phyloP scores from a whole-genome alignment of 352 stramenopile genomes.

The Peronosclerospora sorghi region DNA sequence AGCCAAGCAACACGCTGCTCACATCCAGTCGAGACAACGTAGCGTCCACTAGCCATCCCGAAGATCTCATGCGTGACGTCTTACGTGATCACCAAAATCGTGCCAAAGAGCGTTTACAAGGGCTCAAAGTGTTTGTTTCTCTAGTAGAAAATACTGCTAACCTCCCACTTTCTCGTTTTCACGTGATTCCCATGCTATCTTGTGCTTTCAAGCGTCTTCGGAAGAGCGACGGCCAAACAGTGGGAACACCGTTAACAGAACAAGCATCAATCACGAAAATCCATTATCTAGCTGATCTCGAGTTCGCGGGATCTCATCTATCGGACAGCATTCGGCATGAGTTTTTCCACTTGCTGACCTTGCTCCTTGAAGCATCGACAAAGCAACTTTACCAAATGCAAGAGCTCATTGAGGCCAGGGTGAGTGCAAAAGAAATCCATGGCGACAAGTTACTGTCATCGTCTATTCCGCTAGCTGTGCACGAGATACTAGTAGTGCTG shows the following conservation, averaged over 20 bases:
- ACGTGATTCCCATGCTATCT: conserved; percentile 66
- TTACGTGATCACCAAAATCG: conserved; percentile 41
- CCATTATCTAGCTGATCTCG: conserved; percentile 62
- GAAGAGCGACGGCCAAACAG: not conserved
- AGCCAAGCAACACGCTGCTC: conserved; percentile 19
- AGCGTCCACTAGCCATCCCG: conserved; percentile 8
- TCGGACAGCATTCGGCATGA: conserved; percentile 35
- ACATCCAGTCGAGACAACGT: conserved; percentile 1
- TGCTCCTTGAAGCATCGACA: conserved; percentile 37
- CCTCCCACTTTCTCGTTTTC: conserved; percentile 50
- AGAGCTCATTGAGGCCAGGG: conserved; percentile 16
- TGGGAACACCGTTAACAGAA: conserved; percentile 1
- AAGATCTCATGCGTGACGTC: conserved; percentile 37
- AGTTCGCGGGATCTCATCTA: conserved; percentile 45
- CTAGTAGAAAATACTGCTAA: conserved; percentile 39
- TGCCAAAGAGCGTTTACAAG: conserved; percentile 37
- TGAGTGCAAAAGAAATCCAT: not conserved
- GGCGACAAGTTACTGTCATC: conserved; percentile 10
- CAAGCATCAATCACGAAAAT: conserved; percentile 40
- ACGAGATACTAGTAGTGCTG: conserved; percentile 64
- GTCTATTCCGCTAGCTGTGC: conserved; percentile 39
- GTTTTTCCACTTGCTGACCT: conserved; percentile 55
- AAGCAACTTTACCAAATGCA: conserved; percentile 30
- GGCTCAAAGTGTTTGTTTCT: conserved; percentile 53
- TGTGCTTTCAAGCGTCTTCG: conserved; percentile 56